Evolutionary conservation across 768 basidiomycete species (phyloP).

Genomic region (Tubosaeta brunneosetosa): DNA sequence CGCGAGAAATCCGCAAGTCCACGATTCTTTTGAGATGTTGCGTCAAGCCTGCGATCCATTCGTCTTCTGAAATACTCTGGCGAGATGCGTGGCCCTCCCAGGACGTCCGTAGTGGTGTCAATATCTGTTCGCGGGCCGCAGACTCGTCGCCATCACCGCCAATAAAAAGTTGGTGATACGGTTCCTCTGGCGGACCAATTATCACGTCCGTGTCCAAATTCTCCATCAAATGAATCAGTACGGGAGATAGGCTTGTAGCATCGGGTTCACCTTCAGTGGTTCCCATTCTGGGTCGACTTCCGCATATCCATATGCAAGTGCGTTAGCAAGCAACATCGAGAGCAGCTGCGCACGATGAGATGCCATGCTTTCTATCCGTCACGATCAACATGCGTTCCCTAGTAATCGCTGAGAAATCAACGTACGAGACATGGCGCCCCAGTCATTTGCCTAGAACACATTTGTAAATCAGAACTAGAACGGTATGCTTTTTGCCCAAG

Average conservation of each 20-base stretch:
- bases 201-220: conserved; percentile 48
- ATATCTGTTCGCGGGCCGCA: conserved; percentile 9
- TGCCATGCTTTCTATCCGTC: conserved; percentile 40
- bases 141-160: conserved; percentile 15
- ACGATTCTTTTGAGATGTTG: conserved; percentile 37
- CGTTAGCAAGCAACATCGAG: conserved; percentile 39
- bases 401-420: background rate
- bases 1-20: conserved; percentile 42
- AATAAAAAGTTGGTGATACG: conserved; percentile 33
- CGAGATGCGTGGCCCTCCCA: conserved; percentile 19
- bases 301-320: conserved; percentile 43
- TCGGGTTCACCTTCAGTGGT: conserved; percentile 46
- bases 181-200: conserved; percentile 36
- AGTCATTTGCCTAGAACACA: conserved; percentile 49
- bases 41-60: conserved; percentile 39
- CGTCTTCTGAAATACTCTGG: conserved; percentile 19
- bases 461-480: background rate
- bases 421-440: conserved; percentile 60
- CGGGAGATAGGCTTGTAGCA: too few relatives aligned
- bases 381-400: background rate
- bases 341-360: conserved; percentile 46
- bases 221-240: conserved; percentile 20
- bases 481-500: conserved; percentile 16
- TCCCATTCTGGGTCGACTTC: conserved; percentile 44
- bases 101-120: conserved; percentile 11